Evolutionary conservation across 148 eudicot species (phyloP).

Genomic region (Selenicereus undatus): DNA sequence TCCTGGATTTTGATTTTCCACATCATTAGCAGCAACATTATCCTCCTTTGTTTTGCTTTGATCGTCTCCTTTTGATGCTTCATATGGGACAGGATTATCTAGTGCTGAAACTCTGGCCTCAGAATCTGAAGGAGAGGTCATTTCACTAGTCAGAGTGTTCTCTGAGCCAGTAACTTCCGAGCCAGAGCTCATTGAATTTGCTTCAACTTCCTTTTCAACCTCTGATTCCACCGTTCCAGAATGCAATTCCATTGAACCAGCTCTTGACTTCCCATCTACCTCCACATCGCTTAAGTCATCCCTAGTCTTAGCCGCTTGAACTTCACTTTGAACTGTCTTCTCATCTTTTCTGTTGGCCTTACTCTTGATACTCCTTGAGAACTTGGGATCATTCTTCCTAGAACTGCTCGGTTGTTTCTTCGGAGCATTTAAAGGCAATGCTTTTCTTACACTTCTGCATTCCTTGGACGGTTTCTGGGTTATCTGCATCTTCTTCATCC

Average conservation of each 20-base stretch:
- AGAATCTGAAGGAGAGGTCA: constrained; percentile 7
- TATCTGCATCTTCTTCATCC: constrained; percentile 57
- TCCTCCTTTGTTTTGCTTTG: constrained; percentile 16
- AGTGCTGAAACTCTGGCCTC: background rate
- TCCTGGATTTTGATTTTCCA: constrained; percentile 24
- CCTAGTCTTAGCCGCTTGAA: constrained; percentile 18
- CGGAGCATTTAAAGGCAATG: constrained; percentile 22
- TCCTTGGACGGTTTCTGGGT: constrained; percentile 28
- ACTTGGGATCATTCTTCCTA: constrained; percentile 24
- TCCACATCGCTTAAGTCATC: constrained; percentile 28
- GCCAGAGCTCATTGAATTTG: background rate
- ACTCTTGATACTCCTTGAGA: constrained; percentile 4
- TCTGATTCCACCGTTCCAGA: background rate
- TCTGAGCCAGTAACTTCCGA: constrained; percentile 22
- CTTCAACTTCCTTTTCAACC: constrained; percentile 1
- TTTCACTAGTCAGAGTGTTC: constrained; percentile 18
- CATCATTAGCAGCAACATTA: constrained; percentile 8
- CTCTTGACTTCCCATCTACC: constrained; percentile 25
- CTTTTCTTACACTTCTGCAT: constrained; percentile 15
- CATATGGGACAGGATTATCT: background rate
- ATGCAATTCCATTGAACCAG: constrained; percentile 18
- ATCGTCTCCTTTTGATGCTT: background rate
- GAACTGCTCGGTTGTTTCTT: constrained; percentile 18
- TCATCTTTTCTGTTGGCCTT: constrained; percentile 23
- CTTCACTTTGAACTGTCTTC: constrained; percentile 5